A percentile compares a stretch with the other conserved stretches of the same genome.
These are phyloP conservation scores for Plectosphaerella sp. DNA, from an alignment of 2,329 filamentous ascomycete species.

Conservation along the genomic window DNA sequence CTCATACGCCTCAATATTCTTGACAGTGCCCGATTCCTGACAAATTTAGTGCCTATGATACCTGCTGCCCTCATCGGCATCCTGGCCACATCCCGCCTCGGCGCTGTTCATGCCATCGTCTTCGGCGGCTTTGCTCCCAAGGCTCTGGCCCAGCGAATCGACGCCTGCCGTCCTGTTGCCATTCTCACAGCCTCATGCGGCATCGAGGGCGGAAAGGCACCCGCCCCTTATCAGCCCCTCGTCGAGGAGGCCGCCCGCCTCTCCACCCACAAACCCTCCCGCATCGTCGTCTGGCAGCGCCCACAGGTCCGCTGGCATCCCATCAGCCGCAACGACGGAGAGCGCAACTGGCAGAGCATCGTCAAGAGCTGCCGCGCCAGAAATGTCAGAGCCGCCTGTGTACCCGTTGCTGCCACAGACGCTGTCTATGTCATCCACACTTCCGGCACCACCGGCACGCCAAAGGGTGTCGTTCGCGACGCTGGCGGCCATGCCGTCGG, in stretches of 20 bases:
- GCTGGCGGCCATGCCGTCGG: conserved; percentile 86
- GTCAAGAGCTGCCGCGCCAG: conserved; percentile 66
- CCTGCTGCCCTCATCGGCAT: conserved; percentile 84
- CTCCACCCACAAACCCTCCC: conserved; percentile 65
- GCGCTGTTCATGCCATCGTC: conserved; percentile 86
- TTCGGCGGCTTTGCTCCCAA: conserved; percentile 86
- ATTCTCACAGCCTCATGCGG: conserved; percentile 90
- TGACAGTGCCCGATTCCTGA: not conserved
- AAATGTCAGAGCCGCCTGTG: conserved; percentile 65
- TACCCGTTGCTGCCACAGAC: conserved; percentile 74
- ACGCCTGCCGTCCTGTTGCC: conserved; percentile 69
- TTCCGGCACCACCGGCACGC: conserved; percentile 74
- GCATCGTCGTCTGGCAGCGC: conserved; percentile 79
- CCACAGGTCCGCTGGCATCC: conserved; percentile 71
- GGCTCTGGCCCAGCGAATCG: conserved; percentile 83
- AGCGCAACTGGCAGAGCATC: conserved; percentile 76
- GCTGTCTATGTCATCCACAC: conserved; percentile 90
- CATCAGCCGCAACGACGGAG: conserved; percentile 59
- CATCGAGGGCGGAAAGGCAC: conserved; percentile 80
- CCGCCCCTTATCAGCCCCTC: conserved; percentile 71
- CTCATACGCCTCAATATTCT: not conserved
- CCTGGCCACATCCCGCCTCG: conserved; percentile 74
- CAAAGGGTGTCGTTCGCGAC: conserved; percentile 79
- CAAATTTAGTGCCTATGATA: conserved; percentile 79
- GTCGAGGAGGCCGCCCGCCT: conserved; percentile 68